Evolutionary conservation across 129 eudicot genomes (phyloP).

Genomic region (Mikania micrantha): DNA sequence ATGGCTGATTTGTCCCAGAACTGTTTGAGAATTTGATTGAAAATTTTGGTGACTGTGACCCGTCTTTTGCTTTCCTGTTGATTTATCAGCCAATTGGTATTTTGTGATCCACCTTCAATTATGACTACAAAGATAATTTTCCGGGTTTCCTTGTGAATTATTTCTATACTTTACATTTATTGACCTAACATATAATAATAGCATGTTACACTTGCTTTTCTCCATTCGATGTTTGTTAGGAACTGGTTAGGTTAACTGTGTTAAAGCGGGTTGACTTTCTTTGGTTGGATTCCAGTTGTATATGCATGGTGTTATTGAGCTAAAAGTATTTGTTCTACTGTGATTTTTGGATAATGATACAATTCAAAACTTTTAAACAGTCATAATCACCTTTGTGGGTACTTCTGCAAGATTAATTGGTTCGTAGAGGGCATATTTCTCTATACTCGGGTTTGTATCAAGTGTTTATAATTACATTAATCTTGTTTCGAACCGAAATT

Average conservation of each 20-base stretch:
- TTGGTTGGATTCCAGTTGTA: not conserved
- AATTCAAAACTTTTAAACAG: not conserved
- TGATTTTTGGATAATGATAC: not conserved
- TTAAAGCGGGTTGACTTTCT: constrained; percentile 29
- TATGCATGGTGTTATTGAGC: constrained; percentile 11
- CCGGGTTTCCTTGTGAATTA: not conserved
- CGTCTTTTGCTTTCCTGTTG: no score
- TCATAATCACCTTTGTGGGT: not conserved
- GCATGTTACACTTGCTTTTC: constrained; percentile 13
- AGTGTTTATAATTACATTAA: not conserved
- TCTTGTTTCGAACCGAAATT: not conserved
- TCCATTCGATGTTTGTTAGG: constrained; percentile 6
- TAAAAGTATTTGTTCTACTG: not conserved
- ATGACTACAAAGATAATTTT: not conserved
- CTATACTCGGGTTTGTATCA: not conserved
- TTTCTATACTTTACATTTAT: not conserved
- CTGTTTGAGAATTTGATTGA: not conserved
- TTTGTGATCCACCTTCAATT: no score
- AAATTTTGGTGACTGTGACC: not conserved
- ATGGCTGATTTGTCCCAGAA: not conserved
- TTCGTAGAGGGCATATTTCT: not conserved
- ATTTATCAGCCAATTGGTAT: no score
- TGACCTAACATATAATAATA: not conserved
- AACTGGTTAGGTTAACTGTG: constrained; percentile 27
- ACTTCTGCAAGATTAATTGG: not conserved